Conservation (phyloP, 257 asterid species). For the Petunia axillaris region DNA sequence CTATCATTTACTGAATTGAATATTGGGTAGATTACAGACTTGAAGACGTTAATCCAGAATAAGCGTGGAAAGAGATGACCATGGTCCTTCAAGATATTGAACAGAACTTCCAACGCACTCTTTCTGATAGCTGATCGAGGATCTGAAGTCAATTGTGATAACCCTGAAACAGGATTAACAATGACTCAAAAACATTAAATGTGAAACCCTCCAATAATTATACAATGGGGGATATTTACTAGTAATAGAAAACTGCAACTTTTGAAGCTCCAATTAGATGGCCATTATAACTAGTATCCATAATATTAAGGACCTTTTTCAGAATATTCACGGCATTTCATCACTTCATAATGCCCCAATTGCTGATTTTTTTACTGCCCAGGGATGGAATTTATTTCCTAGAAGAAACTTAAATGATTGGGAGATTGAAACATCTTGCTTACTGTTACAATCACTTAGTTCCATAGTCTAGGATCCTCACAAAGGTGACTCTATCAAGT, state of each 20-base stretch:
- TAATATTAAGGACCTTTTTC: no score
- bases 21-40: conserved; percentile 72
- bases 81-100: conserved; percentile 93
- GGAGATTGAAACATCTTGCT: no score
- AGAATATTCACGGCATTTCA: no score
- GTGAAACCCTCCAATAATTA: conserved; percentile 18
- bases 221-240: background rate
- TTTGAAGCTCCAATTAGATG: background rate
- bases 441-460: no score
- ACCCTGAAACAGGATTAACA: conserved; percentile 60
- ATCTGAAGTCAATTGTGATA: conserved; percentile 89
- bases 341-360: no score
- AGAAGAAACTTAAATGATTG: no score
- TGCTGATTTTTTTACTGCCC: no score
- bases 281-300: background rate
- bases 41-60: conserved; percentile 78
- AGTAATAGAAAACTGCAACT: background rate
- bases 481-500: no score
- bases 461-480: no score
- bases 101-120: conserved; percentile 92
- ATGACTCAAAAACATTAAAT: conserved; percentile 1
- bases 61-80: conserved; percentile 78
- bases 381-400: no score
- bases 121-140: conserved; percentile 93
- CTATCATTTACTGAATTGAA: conserved; percentile 58